Evolutionary conservation across 2,329 filamentous ascomycete species (phyloP), one percentile per base, ranked within the genome.

Genomic region (Fusarium tupiense): DNA sequence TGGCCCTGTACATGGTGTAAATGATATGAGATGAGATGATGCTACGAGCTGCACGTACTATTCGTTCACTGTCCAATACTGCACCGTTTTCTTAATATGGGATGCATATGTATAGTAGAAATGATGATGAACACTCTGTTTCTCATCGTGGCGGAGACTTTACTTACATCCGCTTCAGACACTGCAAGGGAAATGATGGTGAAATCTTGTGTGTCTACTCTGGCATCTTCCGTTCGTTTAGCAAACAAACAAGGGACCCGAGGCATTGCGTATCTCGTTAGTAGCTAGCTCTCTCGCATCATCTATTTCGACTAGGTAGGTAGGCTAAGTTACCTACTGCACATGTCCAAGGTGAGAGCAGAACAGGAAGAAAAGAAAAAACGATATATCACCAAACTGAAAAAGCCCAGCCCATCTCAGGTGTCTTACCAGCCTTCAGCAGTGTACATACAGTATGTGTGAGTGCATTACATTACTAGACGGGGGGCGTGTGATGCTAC

Each of bases 341-440:
- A 46, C 29, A 54, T 33, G 43, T 38, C 26, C 47, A 50, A 37
- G 20, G 43, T 38, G 35, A 41, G 43, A 29, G 50, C 26, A 67
- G 41, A 26, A 33, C n/a, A 61, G 41, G 54, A 64, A 47, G 35
- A 40, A 16, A 38, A 19, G 46, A 46, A 61, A 64, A 54, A 68
- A 44, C 69, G 72, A 74, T 61, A 58, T 59, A 70, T 75, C 50
- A 73, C 40, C 38, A 61, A 63, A 43, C 38, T 54, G 52, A 41
- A 53, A 41, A 43, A 19, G 37, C 49, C 62, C 71, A 53, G 50
- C 54, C 66, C 60, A 74, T 69, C 49, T 63, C 58, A 63, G 61
- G 29, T 71, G 72, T 75, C 72, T 73, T 71, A 72, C 62, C 68
- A 58, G 59, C 64, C 60, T 59, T 54, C 67, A 50, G 26, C 60